A percentile compares a stretch with the other conserved stretches of the same genome.
Conservation (phyloP, 805 yeast genomes). For the Yamadazyma scolyti region DNA sequence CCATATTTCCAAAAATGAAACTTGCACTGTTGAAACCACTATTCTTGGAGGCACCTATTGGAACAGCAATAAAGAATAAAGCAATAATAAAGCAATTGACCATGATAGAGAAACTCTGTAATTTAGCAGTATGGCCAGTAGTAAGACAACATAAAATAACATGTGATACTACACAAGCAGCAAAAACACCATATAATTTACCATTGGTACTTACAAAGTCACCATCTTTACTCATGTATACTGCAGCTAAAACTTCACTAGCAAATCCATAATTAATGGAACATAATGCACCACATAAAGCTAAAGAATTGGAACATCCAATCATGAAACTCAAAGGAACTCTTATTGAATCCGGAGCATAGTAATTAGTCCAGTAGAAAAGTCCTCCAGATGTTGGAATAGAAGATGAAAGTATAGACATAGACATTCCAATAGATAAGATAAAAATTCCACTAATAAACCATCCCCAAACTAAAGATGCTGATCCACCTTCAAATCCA, state of each 20-base stretch:
- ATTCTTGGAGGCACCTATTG: slow-evolving; percentile 47
- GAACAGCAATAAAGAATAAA: slow-evolving; percentile 60
- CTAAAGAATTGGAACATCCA: slow-evolving; percentile 66
- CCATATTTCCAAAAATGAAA: slow-evolving; percentile 53
- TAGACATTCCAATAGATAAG: slow-evolving; percentile 53
- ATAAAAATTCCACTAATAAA: slow-evolving; percentile 53
- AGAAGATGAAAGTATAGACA: slow-evolving; percentile 66
- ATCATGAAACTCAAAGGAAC: slow-evolving; percentile 58
- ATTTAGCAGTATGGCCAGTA: slow-evolving; percentile 50
- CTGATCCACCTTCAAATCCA: slow-evolving; percentile 62
- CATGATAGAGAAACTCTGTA: slow-evolving; percentile 58
- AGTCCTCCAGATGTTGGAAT: slow-evolving; percentile 77
- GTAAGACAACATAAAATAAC: slow-evolving; percentile 52
- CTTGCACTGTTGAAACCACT: slow-evolving; percentile 17
- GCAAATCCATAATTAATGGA: slow-evolving; percentile 71
- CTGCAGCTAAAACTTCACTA: slow-evolving; percentile 54
- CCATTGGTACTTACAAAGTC: slow-evolving; percentile 51
- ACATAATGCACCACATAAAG: slow-evolving; percentile 62
- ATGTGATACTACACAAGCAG: slow-evolving; percentile 54
- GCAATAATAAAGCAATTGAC: slow-evolving; percentile 51
- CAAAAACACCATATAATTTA: slow-evolving; percentile 61
- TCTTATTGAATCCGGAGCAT: slow-evolving; percentile 53
- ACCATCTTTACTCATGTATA: slow-evolving; percentile 52
- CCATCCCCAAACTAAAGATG: slow-evolving; percentile 75
- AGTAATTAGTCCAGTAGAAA: slow-evolving; percentile 48